Conservation (phyloP, 164 flowering plant genomes). For the Warburgia ugandensis region DNA sequence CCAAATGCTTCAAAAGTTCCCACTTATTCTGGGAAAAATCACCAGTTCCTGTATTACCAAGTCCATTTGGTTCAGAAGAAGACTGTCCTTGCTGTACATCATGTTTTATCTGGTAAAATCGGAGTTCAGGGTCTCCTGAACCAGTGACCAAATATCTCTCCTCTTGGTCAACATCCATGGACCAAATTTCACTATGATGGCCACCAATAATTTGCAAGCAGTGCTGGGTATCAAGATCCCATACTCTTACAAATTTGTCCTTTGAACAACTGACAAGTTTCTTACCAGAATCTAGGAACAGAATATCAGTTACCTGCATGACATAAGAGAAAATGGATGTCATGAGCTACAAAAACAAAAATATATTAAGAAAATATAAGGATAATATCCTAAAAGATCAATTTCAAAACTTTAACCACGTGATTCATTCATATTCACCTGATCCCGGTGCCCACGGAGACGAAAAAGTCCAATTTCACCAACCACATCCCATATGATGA, state of each 20-base stretch:
- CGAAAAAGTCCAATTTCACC: slow-evolving; percentile 89
- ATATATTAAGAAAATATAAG: too few relatives aligned
- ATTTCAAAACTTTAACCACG: too few relatives aligned
- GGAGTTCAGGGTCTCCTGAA: slow-evolving; percentile 78
- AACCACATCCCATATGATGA: slow-evolving; percentile 92
- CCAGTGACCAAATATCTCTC: slow-evolving; percentile 82
- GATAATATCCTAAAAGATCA: too few relatives aligned
- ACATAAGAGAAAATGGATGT: too few relatives aligned
- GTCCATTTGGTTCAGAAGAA: slow-evolving; percentile 17
- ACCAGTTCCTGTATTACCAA: slow-evolving; percentile 11
- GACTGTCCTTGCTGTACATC: slow-evolving; percentile 33
- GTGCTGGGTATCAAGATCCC: slow-evolving; percentile 95
- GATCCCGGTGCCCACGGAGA: slow-evolving; percentile 90
- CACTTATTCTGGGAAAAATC: slow-evolving; percentile 47
- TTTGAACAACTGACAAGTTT: slow-evolving; percentile 91
- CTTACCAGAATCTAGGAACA: slow-evolving; percentile 75
- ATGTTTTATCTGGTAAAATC: slow-evolving; percentile 56
- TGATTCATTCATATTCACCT: too few relatives aligned
- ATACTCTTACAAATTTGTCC: slow-evolving; percentile 87
- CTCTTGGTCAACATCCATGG: slow-evolving; percentile 66
- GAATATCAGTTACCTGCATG: slow-evolving; percentile 85
- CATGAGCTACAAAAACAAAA: too few relatives aligned
- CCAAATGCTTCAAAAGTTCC: slow-evolving; percentile 65
- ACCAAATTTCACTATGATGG: slow-evolving; percentile 98
- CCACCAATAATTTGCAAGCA: slow-evolving; percentile 92